Conservation (phyloP, 306 rosid species). For the Acacia melanoxylon region DNA sequence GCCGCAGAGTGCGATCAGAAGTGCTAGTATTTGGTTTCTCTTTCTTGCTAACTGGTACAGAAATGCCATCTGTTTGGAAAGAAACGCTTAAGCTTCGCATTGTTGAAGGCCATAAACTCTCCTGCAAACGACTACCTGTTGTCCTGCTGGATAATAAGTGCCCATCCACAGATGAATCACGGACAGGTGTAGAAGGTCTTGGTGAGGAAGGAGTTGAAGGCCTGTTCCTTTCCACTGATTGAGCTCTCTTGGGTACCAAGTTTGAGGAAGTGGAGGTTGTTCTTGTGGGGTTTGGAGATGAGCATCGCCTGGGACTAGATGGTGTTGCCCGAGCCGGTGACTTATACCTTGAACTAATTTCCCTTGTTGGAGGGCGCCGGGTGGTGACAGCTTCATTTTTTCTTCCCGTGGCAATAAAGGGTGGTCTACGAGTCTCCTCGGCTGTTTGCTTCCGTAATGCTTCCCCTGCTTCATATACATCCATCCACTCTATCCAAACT, state of each 20-base stretch:
- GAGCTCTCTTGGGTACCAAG: slow-evolving; percentile 58
- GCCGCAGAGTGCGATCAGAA: slow-evolving; percentile 65
- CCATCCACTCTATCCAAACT: slow-evolving; percentile 76
- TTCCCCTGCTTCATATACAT: slow-evolving; percentile 63
- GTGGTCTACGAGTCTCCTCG: slow-evolving; percentile 53
- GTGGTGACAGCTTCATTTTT: slow-evolving; percentile 59
- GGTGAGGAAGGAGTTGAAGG: slow-evolving; percentile 82
- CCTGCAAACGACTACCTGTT: slow-evolving; percentile 48
- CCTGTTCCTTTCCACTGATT: slow-evolving; percentile 70
- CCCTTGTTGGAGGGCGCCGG: slow-evolving; percentile 58
- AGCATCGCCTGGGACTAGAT: slow-evolving; percentile 49
- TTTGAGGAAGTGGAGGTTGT: slow-evolving; percentile 47
- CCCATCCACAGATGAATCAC: slow-evolving; percentile 55
- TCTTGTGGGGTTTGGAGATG: slow-evolving; percentile 72
- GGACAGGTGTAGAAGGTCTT: slow-evolving; percentile 62
- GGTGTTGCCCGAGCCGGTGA: slow-evolving; percentile 59
- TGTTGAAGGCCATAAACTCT: slow-evolving; percentile 90
- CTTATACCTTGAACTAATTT: slow-evolving; percentile 66
- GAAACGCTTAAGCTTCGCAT: slow-evolving; percentile 94
- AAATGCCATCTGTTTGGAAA: slow-evolving; percentile 75
- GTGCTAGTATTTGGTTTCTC: slow-evolving; percentile 60
- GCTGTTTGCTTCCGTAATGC: slow-evolving; percentile 53
- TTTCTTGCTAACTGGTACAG: slow-evolving; percentile 80
- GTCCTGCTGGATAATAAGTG: slow-evolving; percentile 44
- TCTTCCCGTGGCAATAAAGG: slow-evolving; percentile 67